A percentile compares a stretch with the other conserved stretches of the same genome.
Evolutionary conservation across 1,284 basidiomycete genomes (phyloP).

Genomic region (Sanguinoderma infundibulare): DNA sequence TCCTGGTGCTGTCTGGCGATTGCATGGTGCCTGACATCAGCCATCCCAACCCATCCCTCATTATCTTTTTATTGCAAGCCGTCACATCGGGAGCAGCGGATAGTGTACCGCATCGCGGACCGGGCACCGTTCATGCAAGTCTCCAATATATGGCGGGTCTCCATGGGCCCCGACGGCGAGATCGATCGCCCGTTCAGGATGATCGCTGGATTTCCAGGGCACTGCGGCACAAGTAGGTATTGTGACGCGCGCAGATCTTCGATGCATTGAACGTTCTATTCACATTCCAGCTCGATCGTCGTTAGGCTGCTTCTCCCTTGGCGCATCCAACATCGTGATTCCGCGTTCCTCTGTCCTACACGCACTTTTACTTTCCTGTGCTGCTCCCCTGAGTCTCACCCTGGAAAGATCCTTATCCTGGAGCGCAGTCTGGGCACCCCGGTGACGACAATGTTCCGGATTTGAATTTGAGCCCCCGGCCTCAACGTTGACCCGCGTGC

Average conservation of each 20-base stretch:
- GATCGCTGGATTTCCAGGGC: background rate
- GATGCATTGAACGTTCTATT: background rate
- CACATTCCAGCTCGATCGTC: background rate
- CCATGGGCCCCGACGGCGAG: background rate
- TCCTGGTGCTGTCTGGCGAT: too few relatives aligned
- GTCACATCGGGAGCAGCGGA: background rate
- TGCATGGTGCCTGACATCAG: too few relatives aligned
- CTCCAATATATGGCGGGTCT: too few relatives aligned
- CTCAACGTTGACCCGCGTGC: background rate
- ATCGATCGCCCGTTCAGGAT: background rate
- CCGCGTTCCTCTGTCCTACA: background rate
- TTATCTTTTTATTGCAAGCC: background rate
- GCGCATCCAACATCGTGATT: background rate
- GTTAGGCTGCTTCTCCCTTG: background rate
- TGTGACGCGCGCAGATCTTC: background rate
- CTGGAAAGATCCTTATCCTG: too few relatives aligned
- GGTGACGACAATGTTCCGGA: background rate
- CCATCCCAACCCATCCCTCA: too few relatives aligned
- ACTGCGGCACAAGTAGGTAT: background rate
- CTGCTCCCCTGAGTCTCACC: too few relatives aligned
- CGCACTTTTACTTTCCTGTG: too few relatives aligned
- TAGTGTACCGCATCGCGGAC: too few relatives aligned
- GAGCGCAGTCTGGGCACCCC: too few relatives aligned
- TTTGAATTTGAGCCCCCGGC: background rate
- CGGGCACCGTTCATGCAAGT: too few relatives aligned